Evolutionary conservation across 768 basidiomycete species (phyloP), one percentile per base, ranked within the genome.

Genomic region (Termitomyces sp.): DNA sequence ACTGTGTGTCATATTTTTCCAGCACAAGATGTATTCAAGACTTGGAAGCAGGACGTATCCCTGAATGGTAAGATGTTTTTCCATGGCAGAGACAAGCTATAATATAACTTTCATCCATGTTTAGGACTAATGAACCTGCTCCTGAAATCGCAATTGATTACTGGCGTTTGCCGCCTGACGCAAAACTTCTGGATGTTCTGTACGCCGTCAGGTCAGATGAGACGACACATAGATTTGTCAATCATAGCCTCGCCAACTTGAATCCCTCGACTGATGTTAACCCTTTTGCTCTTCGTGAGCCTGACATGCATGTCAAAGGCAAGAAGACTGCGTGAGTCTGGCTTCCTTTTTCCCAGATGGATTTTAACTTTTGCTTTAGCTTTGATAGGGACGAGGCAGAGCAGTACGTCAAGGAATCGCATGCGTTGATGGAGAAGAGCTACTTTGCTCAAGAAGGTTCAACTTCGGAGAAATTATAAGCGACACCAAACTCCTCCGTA

Each of bases 201-300:
- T 92, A 92, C 66, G 94, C 93, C 34, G 91, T 98, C 34, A 82
- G 95, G 64, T 92, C 91, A 16, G 95, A 98, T 70, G 95, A 98
- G 69, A 83, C 90, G 0, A 94, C 90, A 1, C 95, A 98, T 66
- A 80, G 93, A 50, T 98, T 98, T 66, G 93, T 96, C 61, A 98
- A 98, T 71, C 96, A 98, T 74, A 92, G 90, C 57, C 77, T 98
- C 36, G 96, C 94, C 4, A 94, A 94, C 72, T 78, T 99, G 50
- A 75, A 92, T 61, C 76, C 79, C 31, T 69, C 79, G 34, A 83
- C 81, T 36, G 96, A 98, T 69, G 84, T 92, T 63, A 97, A 95
- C 66, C 93, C 92, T 0, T 94, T 94, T 64, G 90, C 93, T 16
- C 72, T 97, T 27, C 83, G 86, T 24, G 95, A 98, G 67, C 93